Conservation (phyloP, 176 grass and related monocot genomes). For the Triticum monococcum region DNA sequence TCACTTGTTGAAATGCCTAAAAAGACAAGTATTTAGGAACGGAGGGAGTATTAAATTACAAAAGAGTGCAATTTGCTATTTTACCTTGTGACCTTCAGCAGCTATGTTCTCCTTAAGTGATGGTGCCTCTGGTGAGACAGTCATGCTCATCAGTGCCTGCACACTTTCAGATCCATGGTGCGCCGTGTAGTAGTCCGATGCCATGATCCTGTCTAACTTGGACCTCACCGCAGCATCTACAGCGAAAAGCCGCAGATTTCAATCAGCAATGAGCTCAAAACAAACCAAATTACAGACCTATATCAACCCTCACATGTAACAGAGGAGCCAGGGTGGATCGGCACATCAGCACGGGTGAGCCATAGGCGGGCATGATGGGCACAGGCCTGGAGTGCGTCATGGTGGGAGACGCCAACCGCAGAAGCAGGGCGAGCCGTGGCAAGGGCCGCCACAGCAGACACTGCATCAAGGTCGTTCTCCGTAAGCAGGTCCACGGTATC, state of each 20-base stretch:
- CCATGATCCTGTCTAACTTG: slow-evolving; percentile 61
- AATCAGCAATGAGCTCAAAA: neutral
- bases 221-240: slow-evolving; percentile 76
- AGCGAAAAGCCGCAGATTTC: neutral
- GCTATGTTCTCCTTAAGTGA: neutral
- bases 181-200: slow-evolving; percentile 66
- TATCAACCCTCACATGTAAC: slow-evolving; percentile 61
- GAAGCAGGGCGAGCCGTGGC: no score
- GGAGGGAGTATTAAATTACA: neutral
- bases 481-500: no score
- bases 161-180: slow-evolving; percentile 29
- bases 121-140: neutral
- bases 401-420: no score
- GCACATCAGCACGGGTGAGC: slow-evolving; percentile 18
- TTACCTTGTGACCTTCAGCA: slow-evolving; percentile 35
- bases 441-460: no score
- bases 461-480: no score
- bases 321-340: no score
- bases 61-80: neutral
- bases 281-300: neutral
- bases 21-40: no score
- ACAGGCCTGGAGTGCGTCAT: no score
- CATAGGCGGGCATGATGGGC: slow-evolving; percentile 18
- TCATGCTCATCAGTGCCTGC: slow-evolving; percentile 8
- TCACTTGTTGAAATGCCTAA: no score